Percentiles rank a stretch among this genome's conserved stretches.
Evolutionary conservation across 176 grass and related monocot species (phyloP).

Genomic region (Ananas comosus): DNA sequence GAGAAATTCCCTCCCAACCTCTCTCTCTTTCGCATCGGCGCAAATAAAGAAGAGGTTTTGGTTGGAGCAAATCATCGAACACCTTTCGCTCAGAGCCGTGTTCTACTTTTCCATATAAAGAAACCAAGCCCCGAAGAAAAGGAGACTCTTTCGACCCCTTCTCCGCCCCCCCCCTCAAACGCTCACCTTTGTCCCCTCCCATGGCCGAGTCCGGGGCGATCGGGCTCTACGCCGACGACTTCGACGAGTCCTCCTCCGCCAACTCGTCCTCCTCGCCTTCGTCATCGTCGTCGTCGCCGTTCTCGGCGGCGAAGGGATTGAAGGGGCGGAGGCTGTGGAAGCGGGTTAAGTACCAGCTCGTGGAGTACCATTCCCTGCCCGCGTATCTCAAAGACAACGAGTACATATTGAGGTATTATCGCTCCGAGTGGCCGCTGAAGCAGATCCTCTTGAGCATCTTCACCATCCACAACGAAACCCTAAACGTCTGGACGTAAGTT

Average conservation of each 20-base stretch:
- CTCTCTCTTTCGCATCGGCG: too few species aligned
- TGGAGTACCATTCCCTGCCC: conserved; percentile 71
- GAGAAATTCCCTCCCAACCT: too few species aligned
- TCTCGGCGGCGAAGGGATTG: not conserved
- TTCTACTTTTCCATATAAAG: too few species aligned
- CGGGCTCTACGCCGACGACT: not conserved
- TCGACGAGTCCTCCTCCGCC: not conserved
- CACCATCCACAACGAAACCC: conserved; percentile 94
- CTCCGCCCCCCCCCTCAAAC: too few species aligned
- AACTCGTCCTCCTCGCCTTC: too few species aligned
- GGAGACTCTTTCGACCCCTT: too few species aligned
- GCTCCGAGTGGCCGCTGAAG: conserved; percentile 76
- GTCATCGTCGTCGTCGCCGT: not conserved
- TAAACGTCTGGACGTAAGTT: conserved; percentile 86
- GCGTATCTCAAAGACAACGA: conserved; percentile 83
- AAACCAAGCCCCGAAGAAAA: too few species aligned
- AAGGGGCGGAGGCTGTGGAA: conserved; percentile 14
- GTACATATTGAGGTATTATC: conserved; percentile 73
- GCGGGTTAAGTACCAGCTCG: conserved; percentile 42
- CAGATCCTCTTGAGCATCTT: conserved; percentile 78
- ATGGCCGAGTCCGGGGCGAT: not conserved
- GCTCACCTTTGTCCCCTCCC: too few species aligned
- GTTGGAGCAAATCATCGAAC: too few species aligned
- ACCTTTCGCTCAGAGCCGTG: too few species aligned
- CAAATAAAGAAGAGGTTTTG: too few species aligned